A percentile compares a stretch with the other conserved stretches of the same genome.
phyloP scores from a whole-genome alignment of 2,329 filamentous ascomycete genomes.

The Lachnellula arida region DNA sequence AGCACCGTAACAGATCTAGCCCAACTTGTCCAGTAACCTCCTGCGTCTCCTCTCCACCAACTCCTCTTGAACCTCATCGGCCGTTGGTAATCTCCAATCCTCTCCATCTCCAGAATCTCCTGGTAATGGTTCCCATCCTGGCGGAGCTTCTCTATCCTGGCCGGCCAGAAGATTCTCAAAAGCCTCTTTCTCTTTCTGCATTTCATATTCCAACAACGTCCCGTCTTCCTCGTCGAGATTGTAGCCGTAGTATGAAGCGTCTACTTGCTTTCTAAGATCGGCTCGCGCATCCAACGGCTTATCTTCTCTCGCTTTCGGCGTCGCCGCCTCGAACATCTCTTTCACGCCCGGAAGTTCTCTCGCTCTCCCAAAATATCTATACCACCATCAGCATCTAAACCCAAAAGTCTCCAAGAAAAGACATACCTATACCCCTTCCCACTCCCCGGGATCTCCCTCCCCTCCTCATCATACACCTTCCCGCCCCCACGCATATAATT shows the following conservation, averaged over 20 bases:
- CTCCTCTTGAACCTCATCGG: constrained; percentile 93
- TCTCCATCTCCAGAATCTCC: constrained; percentile 81
- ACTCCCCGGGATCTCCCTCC: constrained; percentile 55
- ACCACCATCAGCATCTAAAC: constrained; percentile 34
- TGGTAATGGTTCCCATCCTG: constrained; percentile 79
- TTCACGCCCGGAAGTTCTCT: constrained; percentile 90
- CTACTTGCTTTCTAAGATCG: constrained; percentile 70
- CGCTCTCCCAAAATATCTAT: constrained; percentile 89
- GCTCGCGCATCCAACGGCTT: constrained; percentile 62
- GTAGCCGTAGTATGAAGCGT: constrained; percentile 95
- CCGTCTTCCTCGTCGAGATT: constrained; percentile 89
- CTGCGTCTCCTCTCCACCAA: constrained; percentile 79
- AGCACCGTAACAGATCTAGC: constrained; percentile 11
- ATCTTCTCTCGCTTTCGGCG: constrained; percentile 49
- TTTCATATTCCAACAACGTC: constrained; percentile 73
- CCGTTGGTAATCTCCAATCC: constrained; percentile 75
- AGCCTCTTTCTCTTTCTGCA: constrained; percentile 76
- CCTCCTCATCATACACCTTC: constrained; percentile 49
- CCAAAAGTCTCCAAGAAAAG: constrained; percentile 8
- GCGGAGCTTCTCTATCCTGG: constrained; percentile 53
- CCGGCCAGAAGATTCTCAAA: constrained; percentile 60
- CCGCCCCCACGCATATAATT: constrained; percentile 65
- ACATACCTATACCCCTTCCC: constrained; percentile 94
- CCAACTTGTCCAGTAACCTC: constrained; percentile 72
- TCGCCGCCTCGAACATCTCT: constrained; percentile 84